Evolutionary conservation across 306 rosid genomes (phyloP), one percentile per base, ranked within the genome.

Genomic region (Ceratonia siliqua): DNA sequence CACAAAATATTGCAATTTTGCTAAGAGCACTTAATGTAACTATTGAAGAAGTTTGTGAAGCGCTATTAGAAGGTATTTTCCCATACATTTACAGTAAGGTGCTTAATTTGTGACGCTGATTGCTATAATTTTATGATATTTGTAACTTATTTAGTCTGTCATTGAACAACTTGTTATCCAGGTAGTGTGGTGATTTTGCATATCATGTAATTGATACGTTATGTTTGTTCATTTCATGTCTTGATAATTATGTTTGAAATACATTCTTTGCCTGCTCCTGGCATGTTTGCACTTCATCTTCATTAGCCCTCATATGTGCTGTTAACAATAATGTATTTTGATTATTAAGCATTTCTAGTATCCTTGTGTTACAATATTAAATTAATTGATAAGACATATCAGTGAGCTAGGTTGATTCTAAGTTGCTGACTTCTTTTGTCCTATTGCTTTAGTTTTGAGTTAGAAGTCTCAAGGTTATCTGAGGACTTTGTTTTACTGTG

Each of bases 1-100:
- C 98, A 30, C 98, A 94, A 78, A 94, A 94, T 66, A 91, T 94
- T 88, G 93, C 97, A 30, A 94, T 91, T 70, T 81, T 89, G 85
- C 82, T 94, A 54, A 87, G 91, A 72, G 97, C 98, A 1, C 88
- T 94, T 5, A 91, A 94, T 77, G 94, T 94, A 65, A 89, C 98
- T 67, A 55, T 85, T 52, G 96, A 94, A 59, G 97, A 91, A 87
- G 98, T 94, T 45, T 94, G 94, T 69, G 96, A 91, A 73, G 94
- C 89, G 15, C 92, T 94, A 48, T 70, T 76, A 84, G 92, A 94
- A 87, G 98, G 98, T 92, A 76, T 35, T 53, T 77, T 78, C 53
- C 75, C 61, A 59, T 53, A 61, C 50, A 30, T 58, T 15, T 12
- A 33, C 43, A 2, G 0, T 5, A 68, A 27, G 8, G 32, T 24